Evolutionary conservation across 148 eudicot genomes (phyloP).

Genomic region (Mesembryanthemum crystallinum): DNA sequence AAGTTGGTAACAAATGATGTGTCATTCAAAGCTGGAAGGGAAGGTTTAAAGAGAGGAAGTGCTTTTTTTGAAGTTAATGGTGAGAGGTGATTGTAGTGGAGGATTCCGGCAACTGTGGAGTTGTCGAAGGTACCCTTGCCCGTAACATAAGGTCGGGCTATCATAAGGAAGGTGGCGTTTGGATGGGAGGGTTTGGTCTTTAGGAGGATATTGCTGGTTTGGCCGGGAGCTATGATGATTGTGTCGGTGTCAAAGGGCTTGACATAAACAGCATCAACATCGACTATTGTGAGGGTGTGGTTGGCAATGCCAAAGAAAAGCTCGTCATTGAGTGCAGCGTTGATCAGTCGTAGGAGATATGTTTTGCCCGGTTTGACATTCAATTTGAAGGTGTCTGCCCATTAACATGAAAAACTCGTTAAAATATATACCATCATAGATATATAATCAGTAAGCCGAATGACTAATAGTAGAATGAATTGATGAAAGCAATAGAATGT

Average conservation of each 20-base stretch:
- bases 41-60: conserved; percentile 35
- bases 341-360: conserved; percentile 45
- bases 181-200: conserved; percentile 36
- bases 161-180: conserved; percentile 40
- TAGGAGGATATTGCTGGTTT: conserved; percentile 47
- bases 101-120: conserved; percentile 49
- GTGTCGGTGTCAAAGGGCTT: conserved; percentile 47
- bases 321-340: conserved; percentile 57
- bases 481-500: neutral
- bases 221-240: conserved; percentile 49
- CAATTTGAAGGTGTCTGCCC: conserved; percentile 49
- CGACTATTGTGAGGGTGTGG: conserved; percentile 50
- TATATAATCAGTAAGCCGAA: too few species aligned
- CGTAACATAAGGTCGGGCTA: conserved; percentile 45
- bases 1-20: conserved; percentile 40
- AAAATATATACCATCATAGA: too few species aligned
- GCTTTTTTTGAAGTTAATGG: conserved; percentile 7
- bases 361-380: conserved; percentile 48
- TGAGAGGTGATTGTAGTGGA: conserved; percentile 30
- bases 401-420: neutral
- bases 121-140: conserved; percentile 50
- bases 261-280: conserved; percentile 48
- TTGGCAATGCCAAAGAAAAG: conserved; percentile 54
- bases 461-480: neutral
- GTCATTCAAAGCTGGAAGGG: conserved; percentile 37